Conservation (phyloP, 495 filamentous ascomycete species). For the Penicillium crystallinum region DNA sequence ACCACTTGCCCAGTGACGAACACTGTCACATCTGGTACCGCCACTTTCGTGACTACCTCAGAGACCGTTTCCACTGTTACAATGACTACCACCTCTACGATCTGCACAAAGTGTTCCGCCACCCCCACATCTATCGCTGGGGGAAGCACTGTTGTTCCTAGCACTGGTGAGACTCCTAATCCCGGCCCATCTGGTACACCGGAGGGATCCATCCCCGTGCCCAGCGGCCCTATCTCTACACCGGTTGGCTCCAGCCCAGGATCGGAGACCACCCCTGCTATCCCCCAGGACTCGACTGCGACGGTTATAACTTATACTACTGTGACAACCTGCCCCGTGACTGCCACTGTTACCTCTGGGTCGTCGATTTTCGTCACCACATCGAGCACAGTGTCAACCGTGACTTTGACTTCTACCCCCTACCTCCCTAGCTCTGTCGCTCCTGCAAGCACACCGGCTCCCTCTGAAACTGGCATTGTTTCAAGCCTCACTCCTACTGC, state of each 20-base stretch:
- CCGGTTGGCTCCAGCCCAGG: neutral
- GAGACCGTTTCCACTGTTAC: constrained; percentile 32
- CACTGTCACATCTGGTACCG: constrained; percentile 27
- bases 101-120: constrained; percentile 28
- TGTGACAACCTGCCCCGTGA: constrained; percentile 42
- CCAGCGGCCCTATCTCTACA: neutral
- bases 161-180: neutral
- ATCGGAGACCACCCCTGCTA: constrained; percentile 4
- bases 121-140: constrained; percentile 8
- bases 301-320: constrained; percentile 32
- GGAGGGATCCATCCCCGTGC: neutral
- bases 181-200: neutral
- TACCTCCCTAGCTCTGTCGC: constrained; percentile 5
- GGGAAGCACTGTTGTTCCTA: neutral
- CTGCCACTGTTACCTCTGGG: constrained; percentile 33
- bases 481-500: constrained; percentile 3
- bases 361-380: constrained; percentile 29
- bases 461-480: constrained; percentile 3
- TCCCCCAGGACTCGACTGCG: constrained; percentile 16
- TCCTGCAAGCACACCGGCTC: constrained; percentile 3
- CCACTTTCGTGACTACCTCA: constrained; percentile 27
- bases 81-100: constrained; percentile 33
- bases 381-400: constrained; percentile 36
- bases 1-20: constrained; percentile 38
- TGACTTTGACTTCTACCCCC: constrained; percentile 23